Conservation (phyloP, 1,139 yeast genomes). For the Suhomyces guaymorum region DNA sequence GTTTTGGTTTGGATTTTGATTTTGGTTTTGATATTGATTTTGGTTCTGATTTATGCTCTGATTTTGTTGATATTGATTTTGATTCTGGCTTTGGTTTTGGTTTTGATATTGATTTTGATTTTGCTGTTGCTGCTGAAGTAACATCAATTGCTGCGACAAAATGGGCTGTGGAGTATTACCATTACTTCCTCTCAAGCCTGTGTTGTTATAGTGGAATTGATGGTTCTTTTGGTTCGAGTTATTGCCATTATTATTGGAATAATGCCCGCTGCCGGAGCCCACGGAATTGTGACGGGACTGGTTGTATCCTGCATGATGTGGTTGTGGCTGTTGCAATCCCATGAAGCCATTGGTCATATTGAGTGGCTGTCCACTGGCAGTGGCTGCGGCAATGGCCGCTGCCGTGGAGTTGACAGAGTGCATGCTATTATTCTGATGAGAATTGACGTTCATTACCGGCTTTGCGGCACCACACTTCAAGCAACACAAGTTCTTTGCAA, state of each 20-base stretch:
- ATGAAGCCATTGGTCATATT: constrained; percentile 33
- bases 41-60: too few species aligned
- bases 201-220: constrained; percentile 14
- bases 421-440: constrained; percentile 21
- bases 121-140: constrained; percentile 24
- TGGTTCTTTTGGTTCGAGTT: constrained; percentile 10
- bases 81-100: constrained; percentile 14
- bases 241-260: constrained; percentile 10
- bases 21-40: constrained; percentile 15
- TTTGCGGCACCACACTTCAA: constrained; percentile 85
- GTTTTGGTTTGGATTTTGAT: constrained; percentile 14
- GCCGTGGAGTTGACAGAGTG: constrained; percentile 49
- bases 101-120: constrained; percentile 11
- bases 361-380: constrained; percentile 53
- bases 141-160: constrained; percentile 23
- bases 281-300: constrained; percentile 16
- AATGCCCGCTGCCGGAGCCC: constrained; percentile 15
- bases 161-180: constrained; percentile 24
- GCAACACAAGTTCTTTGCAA: constrained; percentile 87
- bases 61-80: constrained; percentile 13
- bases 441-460: constrained; percentile 43
- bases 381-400: constrained; percentile 54
- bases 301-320: constrained; percentile 21
- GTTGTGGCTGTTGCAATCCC: constrained; percentile 34
- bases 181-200: constrained; percentile 20